A percentile compares a stretch with the other conserved stretches of the same genome.
These are phyloP conservation scores for Bryoerythrophyllum caledonicum DNA, from an alignment of 225 moss, liverwort and hornwort species.

Conservation along the genomic window DNA sequence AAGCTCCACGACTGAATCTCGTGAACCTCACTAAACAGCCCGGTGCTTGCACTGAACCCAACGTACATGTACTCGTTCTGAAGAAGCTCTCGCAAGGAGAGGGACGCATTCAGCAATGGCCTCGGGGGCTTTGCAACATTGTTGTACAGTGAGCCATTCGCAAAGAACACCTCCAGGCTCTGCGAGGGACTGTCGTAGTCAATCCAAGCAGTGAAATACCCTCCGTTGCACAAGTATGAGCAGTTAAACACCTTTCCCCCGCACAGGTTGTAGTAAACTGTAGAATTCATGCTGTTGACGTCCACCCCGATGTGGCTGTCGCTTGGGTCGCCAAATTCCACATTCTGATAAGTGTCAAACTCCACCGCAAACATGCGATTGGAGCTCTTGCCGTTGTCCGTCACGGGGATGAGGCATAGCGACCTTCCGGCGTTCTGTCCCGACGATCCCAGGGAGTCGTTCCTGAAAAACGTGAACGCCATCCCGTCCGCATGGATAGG, in stretches of 20 bases:
- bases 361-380: slow-evolving; percentile 52
- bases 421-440: not conserved
- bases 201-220: not conserved
- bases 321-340: slow-evolving; percentile 31
- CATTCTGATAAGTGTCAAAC: slow-evolving; percentile 39
- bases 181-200: not conserved
- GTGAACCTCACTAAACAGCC: not conserved
- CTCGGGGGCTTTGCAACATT: no score
- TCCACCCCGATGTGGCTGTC: not conserved
- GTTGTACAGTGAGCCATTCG: no score
- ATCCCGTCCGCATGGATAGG: slow-evolving; percentile 31
- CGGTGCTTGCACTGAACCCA: not conserved
- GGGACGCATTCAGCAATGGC: no score
- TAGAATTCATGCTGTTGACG: not conserved
- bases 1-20: no score
- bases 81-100: not conserved
- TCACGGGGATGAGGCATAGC: slow-evolving; percentile 25
- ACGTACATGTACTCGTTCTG: not conserved
- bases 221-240: not conserved
- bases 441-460: not conserved
- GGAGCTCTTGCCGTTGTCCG: not conserved
- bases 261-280: not conserved
- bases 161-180: no score
- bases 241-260: not conserved
- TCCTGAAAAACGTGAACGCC: slow-evolving; percentile 32